Conservation (phyloP, 805 yeast genomes). For the Ogataea paraovalis region DNA sequence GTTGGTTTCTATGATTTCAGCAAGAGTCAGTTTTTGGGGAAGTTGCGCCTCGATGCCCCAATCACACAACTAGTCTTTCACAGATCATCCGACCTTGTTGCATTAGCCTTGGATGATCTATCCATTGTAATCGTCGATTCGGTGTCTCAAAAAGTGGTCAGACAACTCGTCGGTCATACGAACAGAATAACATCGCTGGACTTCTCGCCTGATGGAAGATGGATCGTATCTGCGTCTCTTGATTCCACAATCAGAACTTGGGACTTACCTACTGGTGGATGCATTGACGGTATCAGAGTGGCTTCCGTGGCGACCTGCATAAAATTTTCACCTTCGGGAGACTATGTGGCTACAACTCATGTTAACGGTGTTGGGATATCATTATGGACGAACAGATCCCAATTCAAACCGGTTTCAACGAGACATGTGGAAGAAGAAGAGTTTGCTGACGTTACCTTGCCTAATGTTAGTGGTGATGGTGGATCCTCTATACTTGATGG, state of each 20-base stretch:
- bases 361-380: conserved; percentile 86
- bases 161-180: conserved; percentile 86
- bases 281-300: conserved; percentile 85
- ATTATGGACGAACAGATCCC: conserved; percentile 89
- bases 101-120: conserved; percentile 81
- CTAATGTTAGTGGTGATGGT: conserved; percentile 76
- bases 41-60: conserved; percentile 68
- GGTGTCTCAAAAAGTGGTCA: conserved; percentile 73
- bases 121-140: conserved; percentile 80
- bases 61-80: conserved; percentile 76
- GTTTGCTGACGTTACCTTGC: conserved; percentile 59
- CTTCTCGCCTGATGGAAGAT: conserved; percentile 92
- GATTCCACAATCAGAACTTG: conserved; percentile 91
- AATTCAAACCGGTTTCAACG: conserved; percentile 71
- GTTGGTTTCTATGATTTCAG: conserved; percentile 86
- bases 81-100: conserved; percentile 76
- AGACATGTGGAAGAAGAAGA: conserved; percentile 76
- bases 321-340: conserved; percentile 82
- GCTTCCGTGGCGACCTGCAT: conserved; percentile 77
- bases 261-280: conserved; percentile 96
- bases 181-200: conserved; percentile 85
- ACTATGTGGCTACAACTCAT: conserved; percentile 87
- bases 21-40: conserved; percentile 62
- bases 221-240: conserved; percentile 80
- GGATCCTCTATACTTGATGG: conserved; percentile 72